These are phyloP conservation scores for Colletotrichum truncatum DNA, from an alignment of 2,329 filamentous ascomycete genomes.

Conservation along the genomic window DNA sequence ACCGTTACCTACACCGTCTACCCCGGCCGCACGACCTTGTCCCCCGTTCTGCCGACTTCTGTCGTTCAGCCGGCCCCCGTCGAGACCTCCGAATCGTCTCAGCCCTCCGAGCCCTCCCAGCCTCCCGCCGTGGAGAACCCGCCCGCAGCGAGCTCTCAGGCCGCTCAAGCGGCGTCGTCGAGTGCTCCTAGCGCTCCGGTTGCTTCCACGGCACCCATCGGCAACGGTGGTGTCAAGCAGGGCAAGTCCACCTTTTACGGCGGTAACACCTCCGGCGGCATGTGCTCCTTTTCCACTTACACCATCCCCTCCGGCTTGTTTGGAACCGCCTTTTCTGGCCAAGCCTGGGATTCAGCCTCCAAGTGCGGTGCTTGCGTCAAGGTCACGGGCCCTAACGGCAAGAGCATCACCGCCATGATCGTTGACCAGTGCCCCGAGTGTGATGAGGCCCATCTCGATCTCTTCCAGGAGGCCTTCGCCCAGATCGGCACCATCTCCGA, in stretches of 20 bases:
- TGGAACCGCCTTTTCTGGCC: conserved; percentile 69
- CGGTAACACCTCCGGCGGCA: conserved; percentile 66
- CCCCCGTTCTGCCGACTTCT: conserved; percentile 12
- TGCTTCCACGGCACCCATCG: conserved; percentile 1
- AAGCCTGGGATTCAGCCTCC: conserved; percentile 63
- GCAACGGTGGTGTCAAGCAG: background rate
- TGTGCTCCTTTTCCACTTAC: conserved; percentile 71
- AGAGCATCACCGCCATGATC: conserved; percentile 69
- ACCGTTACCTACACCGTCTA: conserved; percentile 8
- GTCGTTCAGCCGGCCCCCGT: conserved; percentile 3
- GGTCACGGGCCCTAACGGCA: conserved; percentile 66
- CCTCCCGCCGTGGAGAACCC: background rate
- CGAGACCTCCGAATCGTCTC: conserved; percentile 4
- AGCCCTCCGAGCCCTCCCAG: background rate
- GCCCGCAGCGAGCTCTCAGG: background rate
- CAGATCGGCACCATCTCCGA: conserved; percentile 44
- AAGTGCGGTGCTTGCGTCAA: conserved; percentile 70
- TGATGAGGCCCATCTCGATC: conserved; percentile 50
- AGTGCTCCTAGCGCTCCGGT: conserved; percentile 1
- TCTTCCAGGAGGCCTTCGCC: conserved; percentile 53
- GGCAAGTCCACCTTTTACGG: conserved; percentile 63
- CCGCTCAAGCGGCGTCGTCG: background rate
- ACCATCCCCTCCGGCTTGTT: conserved; percentile 66
- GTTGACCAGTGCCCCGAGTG: conserved; percentile 57
- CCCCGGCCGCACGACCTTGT: background rate